These are phyloP conservation scores for Monosporascus cannonballus DNA, from an alignment of 2,329 filamentous ascomycete genomes.

Conservation along the genomic window DNA sequence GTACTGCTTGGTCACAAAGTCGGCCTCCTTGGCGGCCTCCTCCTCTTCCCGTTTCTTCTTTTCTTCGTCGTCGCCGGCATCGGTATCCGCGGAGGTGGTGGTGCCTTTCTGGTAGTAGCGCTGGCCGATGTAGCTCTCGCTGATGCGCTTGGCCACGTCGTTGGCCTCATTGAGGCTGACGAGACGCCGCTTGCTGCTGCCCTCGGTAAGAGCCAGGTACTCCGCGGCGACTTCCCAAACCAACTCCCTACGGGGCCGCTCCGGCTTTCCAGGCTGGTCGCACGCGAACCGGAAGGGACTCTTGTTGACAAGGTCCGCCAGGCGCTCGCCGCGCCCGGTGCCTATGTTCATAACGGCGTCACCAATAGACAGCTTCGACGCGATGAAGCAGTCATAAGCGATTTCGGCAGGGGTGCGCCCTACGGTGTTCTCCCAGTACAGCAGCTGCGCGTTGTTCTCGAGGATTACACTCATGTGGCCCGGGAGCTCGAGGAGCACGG, in stretches of 20 bases:
- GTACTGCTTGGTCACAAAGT: constrained; percentile 11
- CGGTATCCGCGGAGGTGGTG: neutral
- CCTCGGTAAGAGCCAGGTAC: constrained; percentile 18
- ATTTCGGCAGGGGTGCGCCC: constrained; percentile 68
- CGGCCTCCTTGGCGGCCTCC: constrained; percentile 4
- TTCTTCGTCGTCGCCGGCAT: constrained; percentile 6
- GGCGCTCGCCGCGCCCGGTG: neutral
- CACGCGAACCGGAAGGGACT: constrained; percentile 6
- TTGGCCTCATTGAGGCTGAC: constrained; percentile 52
- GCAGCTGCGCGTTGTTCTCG: constrained; percentile 48
- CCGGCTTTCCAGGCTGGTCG: neutral
- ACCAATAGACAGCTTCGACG: constrained; percentile 26
- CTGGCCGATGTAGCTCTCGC: constrained; percentile 38
- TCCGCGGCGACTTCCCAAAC: constrained; percentile 20
- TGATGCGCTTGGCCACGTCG: constrained; percentile 50
- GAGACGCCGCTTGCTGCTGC: constrained; percentile 36
- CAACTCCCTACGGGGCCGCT: constrained; percentile 11
- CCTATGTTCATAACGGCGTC: constrained; percentile 1
- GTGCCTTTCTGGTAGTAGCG: constrained; percentile 15
- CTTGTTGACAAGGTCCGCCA: constrained; percentile 3
- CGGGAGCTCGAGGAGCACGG: constrained; percentile 34
- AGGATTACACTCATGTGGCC: constrained; percentile 41
- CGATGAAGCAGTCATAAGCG: constrained; percentile 48
- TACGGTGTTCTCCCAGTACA: constrained; percentile 69
- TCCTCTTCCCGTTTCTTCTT: constrained; percentile 5